phyloP scores from a whole-genome alignment of 2,329 filamentous ascomycete species.

The Tolypocladium paradoxum region DNA sequence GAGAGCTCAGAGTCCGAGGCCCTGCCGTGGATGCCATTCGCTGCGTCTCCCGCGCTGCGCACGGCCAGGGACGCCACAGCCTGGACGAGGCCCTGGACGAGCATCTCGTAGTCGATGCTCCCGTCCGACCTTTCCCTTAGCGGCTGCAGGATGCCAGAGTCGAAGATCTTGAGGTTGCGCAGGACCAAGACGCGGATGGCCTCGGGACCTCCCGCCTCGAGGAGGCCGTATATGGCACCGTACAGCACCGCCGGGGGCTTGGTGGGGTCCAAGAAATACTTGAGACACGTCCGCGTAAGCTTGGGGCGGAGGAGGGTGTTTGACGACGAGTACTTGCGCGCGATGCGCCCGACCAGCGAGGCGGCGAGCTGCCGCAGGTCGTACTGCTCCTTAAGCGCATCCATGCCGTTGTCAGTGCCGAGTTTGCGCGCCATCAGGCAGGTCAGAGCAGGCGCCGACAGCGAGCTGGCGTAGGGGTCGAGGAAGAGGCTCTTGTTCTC shows the following conservation, averaged over 20 bases:
- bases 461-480: constrained; percentile 48
- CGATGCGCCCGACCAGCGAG: constrained; percentile 68
- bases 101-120: constrained; percentile 41
- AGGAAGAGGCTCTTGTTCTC: constrained; percentile 71
- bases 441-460: constrained; percentile 82
- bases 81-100: constrained; percentile 45
- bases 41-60: constrained; percentile 15
- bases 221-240: constrained; percentile 72
- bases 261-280: constrained; percentile 79
- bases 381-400: constrained; percentile 55
- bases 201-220: constrained; percentile 60
- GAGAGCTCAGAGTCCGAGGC: constrained; percentile 25
- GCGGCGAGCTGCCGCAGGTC: constrained; percentile 76
- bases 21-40: constrained; percentile 30
- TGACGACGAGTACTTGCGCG: constrained; percentile 67
- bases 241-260: constrained; percentile 80
- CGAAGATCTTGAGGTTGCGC: constrained; percentile 44
- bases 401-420: constrained; percentile 44
- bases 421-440: constrained; percentile 74
- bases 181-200: constrained; percentile 46
- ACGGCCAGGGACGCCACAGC: constrained; percentile 35
- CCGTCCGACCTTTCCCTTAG: constrained; percentile 39
- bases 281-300: constrained; percentile 85
- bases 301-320: constrained; percentile 79
- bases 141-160: constrained; percentile 40